phyloP scores from a whole-genome alignment of 768 basidiomycete genomes.

The Amanita muscaria region DNA sequence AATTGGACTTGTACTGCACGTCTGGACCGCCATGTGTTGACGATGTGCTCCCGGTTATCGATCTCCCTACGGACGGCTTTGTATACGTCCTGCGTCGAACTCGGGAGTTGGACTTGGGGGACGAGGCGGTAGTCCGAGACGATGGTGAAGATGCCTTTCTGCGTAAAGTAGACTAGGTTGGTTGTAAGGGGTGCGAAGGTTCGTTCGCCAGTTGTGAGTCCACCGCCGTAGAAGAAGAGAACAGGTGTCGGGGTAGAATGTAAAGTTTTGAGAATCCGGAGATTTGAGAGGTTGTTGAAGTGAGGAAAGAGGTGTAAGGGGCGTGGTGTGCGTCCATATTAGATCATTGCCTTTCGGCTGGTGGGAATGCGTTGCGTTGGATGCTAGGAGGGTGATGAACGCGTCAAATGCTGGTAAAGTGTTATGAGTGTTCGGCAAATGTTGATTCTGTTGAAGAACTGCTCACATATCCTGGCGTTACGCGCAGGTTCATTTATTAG shows the following conservation, averaged over 20 bases:
- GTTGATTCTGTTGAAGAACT: background rate
- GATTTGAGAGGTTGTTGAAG: background rate
- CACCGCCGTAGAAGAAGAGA: conserved; percentile 60
- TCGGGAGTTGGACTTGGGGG: conserved; percentile 48
- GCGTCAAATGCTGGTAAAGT: conserved; percentile 1
- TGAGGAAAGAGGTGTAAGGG: background rate
- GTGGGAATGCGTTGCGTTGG: background rate
- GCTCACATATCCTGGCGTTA: no score
- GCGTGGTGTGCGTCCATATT: conserved; percentile 2
- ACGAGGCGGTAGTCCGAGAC: conserved; percentile 64
- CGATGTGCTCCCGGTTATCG: conserved; percentile 22
- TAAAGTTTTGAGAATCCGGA: conserved; percentile 56
- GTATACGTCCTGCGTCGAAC: conserved; percentile 44
- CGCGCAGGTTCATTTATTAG: no score
- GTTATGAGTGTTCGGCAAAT: no score
- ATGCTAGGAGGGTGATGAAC: conserved; percentile 1
- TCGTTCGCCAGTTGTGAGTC: conserved; percentile 46
- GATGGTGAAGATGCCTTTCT: conserved; percentile 49
- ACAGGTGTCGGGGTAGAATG: conserved; percentile 48
- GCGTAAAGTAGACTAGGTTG: conserved; percentile 52
- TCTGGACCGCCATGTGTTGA: background rate
- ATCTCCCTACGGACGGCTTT: conserved; percentile 51
- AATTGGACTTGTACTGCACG: conserved; percentile 23
- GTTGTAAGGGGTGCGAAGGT: conserved; percentile 36
- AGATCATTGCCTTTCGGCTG: conserved; percentile 3